phyloP scores from a whole-genome alignment of 108 stramenopile genomes.

The Cylindrotheca closterium region DNA sequence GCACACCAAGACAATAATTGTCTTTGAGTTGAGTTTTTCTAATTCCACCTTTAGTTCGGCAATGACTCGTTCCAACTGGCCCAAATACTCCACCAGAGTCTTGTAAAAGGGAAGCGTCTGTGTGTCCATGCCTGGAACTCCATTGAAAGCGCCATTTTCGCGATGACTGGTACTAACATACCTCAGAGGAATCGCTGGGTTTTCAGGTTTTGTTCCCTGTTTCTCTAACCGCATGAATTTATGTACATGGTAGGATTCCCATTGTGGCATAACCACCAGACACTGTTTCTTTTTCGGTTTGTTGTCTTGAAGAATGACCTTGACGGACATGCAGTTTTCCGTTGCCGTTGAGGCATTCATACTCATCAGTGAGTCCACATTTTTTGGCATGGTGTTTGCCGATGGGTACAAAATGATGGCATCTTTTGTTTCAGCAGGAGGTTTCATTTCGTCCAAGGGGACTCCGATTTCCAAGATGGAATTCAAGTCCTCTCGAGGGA shows the following conservation, averaged over 20 bases:
- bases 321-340: constrained; percentile 57
- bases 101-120: constrained; percentile 40
- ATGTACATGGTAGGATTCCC: constrained; percentile 76
- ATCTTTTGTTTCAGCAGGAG: constrained; percentile 12
- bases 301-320: constrained; percentile 55
- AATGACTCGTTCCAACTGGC: constrained; percentile 37
- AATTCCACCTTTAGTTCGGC: constrained; percentile 41
- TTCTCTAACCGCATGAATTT: constrained; percentile 56
- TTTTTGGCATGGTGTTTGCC: constrained; percentile 27
- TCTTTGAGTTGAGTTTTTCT: constrained; percentile 38
- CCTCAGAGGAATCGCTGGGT: constrained; percentile 33
- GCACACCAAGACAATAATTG: constrained; percentile 74
- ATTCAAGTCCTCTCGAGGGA: constrained; percentile 30
- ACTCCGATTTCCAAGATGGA: constrained; percentile 26
- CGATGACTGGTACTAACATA: constrained; percentile 53
- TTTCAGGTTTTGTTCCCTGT: constrained; percentile 4
- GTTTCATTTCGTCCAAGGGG: constrained; percentile 24
- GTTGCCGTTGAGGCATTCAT: constrained; percentile 43
- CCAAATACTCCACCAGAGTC: constrained; percentile 53
- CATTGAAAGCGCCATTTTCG: constrained; percentile 43
- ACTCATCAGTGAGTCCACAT: neutral
- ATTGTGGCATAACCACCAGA: constrained; percentile 68
- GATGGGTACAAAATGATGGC: constrained; percentile 25
- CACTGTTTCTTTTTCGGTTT: constrained; percentile 45
- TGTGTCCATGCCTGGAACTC: constrained; percentile 18